phyloP scores from a whole-genome alignment of 805 yeast species.

The Teunomyces stri region DNA sequence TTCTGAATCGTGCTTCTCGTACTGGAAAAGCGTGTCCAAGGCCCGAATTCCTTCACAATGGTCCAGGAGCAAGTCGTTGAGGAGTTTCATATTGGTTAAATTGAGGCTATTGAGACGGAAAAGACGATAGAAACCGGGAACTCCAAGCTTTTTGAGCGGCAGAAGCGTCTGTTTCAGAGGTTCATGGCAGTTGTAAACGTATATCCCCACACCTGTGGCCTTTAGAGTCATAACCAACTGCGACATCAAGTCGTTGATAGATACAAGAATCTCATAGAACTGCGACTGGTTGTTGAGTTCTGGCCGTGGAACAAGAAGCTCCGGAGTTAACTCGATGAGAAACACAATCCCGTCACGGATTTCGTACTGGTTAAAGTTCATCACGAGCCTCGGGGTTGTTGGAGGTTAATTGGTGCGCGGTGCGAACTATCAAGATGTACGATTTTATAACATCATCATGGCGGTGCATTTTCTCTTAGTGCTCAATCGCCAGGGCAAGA shows the following conservation, averaged over 20 bases:
- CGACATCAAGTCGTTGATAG: constrained; percentile 60
- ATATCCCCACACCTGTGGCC: constrained; percentile 72
- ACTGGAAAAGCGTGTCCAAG: constrained; percentile 10
- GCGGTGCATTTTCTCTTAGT: constrained; percentile 76
- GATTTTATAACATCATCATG: constrained; percentile 41
- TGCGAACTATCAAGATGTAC: neutral
- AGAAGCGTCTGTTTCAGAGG: neutral
- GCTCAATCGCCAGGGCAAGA: constrained; percentile 91
- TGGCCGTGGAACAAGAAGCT: constrained; percentile 36
- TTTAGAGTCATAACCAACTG: constrained; percentile 65
- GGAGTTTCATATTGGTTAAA: constrained; percentile 52
- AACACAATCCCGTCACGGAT: constrained; percentile 63
- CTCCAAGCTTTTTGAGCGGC: constrained; percentile 12
- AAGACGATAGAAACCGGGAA: constrained; percentile 46
- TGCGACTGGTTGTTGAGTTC: constrained; percentile 42
- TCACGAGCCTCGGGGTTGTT: neutral
- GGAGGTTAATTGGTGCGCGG: neutral
- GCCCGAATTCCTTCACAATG: constrained; percentile 31
- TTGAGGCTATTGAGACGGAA: constrained; percentile 56
- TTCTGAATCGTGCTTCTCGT: constrained; percentile 16
- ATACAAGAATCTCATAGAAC: constrained; percentile 50
- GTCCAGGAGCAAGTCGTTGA: constrained; percentile 53
- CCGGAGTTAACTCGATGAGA: constrained; percentile 57
- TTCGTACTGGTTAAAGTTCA: constrained; percentile 33
- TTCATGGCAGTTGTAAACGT: constrained; percentile 50